Evolutionary conservation across 2,329 filamentous ascomycete species (phyloP), one percentile per base, ranked within the genome.

Genomic region (Hypoxylon sp.): DNA sequence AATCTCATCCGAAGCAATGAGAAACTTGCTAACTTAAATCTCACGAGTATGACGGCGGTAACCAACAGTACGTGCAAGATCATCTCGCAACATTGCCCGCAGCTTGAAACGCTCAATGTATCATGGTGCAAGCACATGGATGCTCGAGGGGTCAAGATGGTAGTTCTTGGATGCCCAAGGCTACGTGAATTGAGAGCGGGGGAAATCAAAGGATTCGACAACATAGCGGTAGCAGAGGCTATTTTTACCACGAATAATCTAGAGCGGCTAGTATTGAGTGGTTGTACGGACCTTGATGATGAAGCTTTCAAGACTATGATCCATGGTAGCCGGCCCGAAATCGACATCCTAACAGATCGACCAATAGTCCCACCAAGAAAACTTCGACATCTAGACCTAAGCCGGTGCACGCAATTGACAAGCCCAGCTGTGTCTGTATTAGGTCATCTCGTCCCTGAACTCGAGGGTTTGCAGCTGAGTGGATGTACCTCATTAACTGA

Each of bases 101-200:
- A 91, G 53, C 84, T 99, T n/a, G 91, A 97, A 79, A 86, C 88
- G 61, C 86, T 98, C 71, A 97, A 98, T 75, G 88, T 98, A 19
- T 97, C 94, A 0, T 98, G 95, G 94, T 99, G 96, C 82, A 90
- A 90, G 72, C 91, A 94, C 67, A 89, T 98, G 77, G 91, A 96
- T 75, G 91, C 93, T 8, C 84, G 87, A 11, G 94, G 94, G 3
- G 83, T 98, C 59, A 88, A 86, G 70, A 87, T 87, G 56, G 86
- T 99, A 1, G 83, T 98, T 0, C 84, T 91, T 66, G 87, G 87
- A 1, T 98, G 96, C 76, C 84, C 86, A 0, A 90, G 85, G 58
- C 82, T 99, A 60, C 91, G 84, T 59, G 94, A 98, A 74, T 83
- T 99, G 31, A 88, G 94, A 65, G 94, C 92, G 9, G 91, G 93